Evolutionary conservation across 768 basidiomycete genomes (phyloP).

Genomic region (Megacollybia marginata): DNA sequence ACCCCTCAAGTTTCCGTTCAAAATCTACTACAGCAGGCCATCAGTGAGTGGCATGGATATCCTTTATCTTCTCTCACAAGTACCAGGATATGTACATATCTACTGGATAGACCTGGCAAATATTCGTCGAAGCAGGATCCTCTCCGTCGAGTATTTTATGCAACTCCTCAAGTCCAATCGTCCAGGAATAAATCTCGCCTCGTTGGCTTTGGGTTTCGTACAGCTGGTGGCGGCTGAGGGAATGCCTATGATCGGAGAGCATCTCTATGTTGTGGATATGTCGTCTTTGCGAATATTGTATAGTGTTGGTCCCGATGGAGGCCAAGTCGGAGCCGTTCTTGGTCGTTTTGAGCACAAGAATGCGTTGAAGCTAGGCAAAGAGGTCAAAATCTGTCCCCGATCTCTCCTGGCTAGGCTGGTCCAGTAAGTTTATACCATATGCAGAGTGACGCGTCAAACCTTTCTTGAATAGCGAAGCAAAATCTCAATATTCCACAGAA

Average conservation of each 20-base stretch:
- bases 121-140: conserved; percentile 48
- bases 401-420: conserved; percentile 27
- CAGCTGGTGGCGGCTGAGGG: conserved; percentile 15
- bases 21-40: not conserved
- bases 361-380: conserved; percentile 9
- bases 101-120: conserved; percentile 64
- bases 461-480: not conserved
- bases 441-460: not conserved
- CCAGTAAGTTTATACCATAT: conserved; percentile 18
- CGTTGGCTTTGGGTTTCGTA: conserved; percentile 12
- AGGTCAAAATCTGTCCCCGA: conserved; percentile 33
- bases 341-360: conserved; percentile 40
- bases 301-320: conserved; percentile 22
- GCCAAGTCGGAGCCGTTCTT: conserved; percentile 36
- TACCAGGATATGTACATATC: conserved; percentile 41
- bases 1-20: not conserved
- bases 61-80: not conserved
- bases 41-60: not conserved
- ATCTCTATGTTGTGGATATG: conserved; percentile 31
- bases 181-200: conserved; percentile 45
- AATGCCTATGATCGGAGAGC: conserved; percentile 31
- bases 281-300: conserved; percentile 25
- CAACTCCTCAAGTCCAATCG: conserved; percentile 43
- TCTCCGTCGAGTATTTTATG: conserved; percentile 47
- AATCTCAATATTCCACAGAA: conserved; percentile 15